phyloP scores from a whole-genome alignment of 306 rosid genomes.

The Styphnolobium japonicum region DNA sequence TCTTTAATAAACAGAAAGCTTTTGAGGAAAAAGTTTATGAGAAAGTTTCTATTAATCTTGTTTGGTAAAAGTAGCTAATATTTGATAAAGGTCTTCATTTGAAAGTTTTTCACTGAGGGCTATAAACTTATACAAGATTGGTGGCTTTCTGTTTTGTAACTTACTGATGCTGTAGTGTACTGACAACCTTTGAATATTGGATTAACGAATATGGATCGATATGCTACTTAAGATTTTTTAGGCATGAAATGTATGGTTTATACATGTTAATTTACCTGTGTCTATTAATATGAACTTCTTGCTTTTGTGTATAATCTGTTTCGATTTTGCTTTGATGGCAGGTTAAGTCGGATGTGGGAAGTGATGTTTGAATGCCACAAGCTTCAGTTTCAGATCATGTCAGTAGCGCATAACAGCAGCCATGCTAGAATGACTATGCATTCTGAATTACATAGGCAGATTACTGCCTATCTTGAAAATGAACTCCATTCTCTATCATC shows the following conservation, averaged over 20 bases:
- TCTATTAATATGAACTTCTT: slow-evolving; percentile 1
- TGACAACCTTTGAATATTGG: slow-evolving; percentile 4
- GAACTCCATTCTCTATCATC: slow-evolving; percentile 62
- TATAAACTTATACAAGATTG: background rate
- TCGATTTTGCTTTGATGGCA: slow-evolving; percentile 32
- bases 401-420: slow-evolving; percentile 43
- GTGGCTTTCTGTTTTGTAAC: background rate
- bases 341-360: slow-evolving; percentile 96
- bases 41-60: background rate
- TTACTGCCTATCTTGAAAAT: slow-evolving; percentile 55
- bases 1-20: background rate
- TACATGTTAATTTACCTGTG: background rate
- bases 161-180: background rate
- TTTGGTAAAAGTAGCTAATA: background rate
- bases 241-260: background rate
- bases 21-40: background rate
- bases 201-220: background rate
- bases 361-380: slow-evolving; percentile 84
- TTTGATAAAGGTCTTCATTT: background rate
- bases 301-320: slow-evolving; percentile 12
- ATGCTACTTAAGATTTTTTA: background rate
- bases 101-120: background rate
- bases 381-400: slow-evolving; percentile 63
- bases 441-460: slow-evolving; percentile 59
- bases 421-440: slow-evolving; percentile 45